These are phyloP conservation scores for Corylus heterophylla DNA, from an alignment of 306 rosid species.

Conservation along the genomic window DNA sequence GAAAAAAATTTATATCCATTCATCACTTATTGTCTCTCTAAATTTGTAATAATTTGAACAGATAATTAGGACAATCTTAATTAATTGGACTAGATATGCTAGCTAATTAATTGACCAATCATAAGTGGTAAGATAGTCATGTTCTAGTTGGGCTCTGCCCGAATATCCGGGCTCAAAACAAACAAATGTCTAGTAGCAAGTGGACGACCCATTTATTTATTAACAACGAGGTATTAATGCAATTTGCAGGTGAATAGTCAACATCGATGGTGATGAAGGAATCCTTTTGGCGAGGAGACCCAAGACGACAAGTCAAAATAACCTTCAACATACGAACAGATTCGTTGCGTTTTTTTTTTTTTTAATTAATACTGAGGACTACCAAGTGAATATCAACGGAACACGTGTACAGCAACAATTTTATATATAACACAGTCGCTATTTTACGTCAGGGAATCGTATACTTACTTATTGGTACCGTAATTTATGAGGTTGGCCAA, in stretches of 20 bases:
- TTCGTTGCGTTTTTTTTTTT: too few species aligned
- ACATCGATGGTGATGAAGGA: neutral
- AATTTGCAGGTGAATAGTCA: neutral
- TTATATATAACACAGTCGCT: too few species aligned
- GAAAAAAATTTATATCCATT: too few species aligned
- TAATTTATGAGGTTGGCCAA: constrained; percentile 83
- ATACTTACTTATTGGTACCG: constrained; percentile 61
- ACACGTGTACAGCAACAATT: too few species aligned
- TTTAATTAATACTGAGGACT: neutral
- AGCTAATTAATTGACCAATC: too few species aligned
- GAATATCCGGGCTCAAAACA: neutral
- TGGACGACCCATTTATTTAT: neutral
- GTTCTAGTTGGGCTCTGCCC: too few species aligned
- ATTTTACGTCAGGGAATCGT: too few species aligned
- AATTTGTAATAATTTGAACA: too few species aligned
- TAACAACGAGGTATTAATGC: neutral
- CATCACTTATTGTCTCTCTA: too few species aligned
- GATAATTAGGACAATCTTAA: too few species aligned
- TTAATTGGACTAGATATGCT: too few species aligned
- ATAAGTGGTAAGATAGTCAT: too few species aligned
- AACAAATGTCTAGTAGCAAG: neutral
- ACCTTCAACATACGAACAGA: neutral
- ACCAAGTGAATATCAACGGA: neutral
- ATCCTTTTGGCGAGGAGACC: neutral
- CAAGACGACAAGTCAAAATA: neutral